These are phyloP conservation scores for Sarocladium oryzae DNA, from an alignment of 2,329 filamentous ascomycete species.

Conservation along the genomic window DNA sequence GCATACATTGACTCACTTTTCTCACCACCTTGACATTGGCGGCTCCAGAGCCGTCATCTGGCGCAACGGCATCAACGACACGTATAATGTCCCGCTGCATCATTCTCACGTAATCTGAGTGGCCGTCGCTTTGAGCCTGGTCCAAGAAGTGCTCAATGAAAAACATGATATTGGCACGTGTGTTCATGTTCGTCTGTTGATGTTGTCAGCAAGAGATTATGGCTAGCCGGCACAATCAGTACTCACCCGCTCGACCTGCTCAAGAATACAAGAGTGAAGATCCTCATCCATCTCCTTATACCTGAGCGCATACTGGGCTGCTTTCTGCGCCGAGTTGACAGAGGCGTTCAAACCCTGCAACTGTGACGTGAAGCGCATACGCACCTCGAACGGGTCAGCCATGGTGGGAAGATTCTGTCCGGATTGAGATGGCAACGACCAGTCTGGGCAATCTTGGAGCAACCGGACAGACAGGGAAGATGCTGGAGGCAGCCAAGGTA, in stretches of 20 bases:
- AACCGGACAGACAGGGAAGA: too few relatives aligned
- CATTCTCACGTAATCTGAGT: constrained; percentile 83
- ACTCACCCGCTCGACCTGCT: constrained; percentile 79
- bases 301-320: constrained; percentile 89
- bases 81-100: constrained; percentile 88
- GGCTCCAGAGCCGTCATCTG: constrained; percentile 77
- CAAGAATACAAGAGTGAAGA: constrained; percentile 91
- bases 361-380: constrained; percentile 90
- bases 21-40: constrained; percentile 92
- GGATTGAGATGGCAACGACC: too few relatives aligned
- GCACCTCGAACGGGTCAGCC: constrained; percentile 92
- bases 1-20: constrained; percentile 48
- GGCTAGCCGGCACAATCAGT: not conserved
- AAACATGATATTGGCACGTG: constrained; percentile 96
- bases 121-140: constrained; percentile 67
- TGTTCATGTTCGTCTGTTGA: constrained; percentile 84
- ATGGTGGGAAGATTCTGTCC: constrained; percentile 25
- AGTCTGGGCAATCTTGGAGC: too few relatives aligned
- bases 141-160: constrained; percentile 96
- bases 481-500: too few relatives aligned
- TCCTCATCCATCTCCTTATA: constrained; percentile 95
- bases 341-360: constrained; percentile 89
- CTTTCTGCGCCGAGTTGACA: constrained; percentile 82
- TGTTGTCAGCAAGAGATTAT: constrained; percentile 7
- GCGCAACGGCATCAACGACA: constrained; percentile 87